phyloP scores from a whole-genome alignment of 2,329 filamentous ascomycete genomes.

The Didymella keratinophila region DNA sequence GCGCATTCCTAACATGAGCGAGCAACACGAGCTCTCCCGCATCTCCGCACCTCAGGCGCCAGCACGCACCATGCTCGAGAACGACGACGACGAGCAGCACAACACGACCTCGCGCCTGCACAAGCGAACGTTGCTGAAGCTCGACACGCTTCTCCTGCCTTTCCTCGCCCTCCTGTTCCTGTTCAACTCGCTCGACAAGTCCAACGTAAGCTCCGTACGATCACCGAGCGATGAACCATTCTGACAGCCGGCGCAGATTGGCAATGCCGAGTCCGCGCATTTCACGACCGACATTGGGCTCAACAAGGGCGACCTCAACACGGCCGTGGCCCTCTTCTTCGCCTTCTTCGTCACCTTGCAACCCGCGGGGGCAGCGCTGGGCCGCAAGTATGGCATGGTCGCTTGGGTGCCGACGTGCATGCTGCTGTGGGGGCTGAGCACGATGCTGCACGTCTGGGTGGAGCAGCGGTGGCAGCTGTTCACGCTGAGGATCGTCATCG shows the following conservation, averaged over 20 bases:
- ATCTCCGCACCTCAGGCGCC: conserved; percentile 1
- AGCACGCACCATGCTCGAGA: conserved; percentile 12
- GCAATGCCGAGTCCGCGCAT: conserved; percentile 65
- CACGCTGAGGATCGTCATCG: conserved; percentile 56
- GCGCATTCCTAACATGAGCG: conserved; percentile 6
- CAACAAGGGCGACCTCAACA: conserved; percentile 61
- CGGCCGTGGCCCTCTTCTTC: conserved; percentile 65
- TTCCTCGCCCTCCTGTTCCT: conserved; percentile 62
- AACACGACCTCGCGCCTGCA: conserved; percentile 32
- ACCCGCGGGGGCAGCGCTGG: conserved; percentile 64
- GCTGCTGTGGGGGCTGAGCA: conserved; percentile 61
- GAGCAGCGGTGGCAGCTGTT: conserved; percentile 58
- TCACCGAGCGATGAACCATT: background rate
- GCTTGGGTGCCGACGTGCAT: conserved; percentile 66
- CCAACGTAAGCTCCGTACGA: conserved; percentile 48
- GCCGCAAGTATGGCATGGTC: conserved; percentile 64
- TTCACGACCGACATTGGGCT: conserved; percentile 65
- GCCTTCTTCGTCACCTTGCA: conserved; percentile 66
- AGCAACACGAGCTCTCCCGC: conserved; percentile 16
- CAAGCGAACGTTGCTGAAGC: conserved; percentile 54
- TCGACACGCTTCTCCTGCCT: conserved; percentile 60
- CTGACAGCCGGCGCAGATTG: conserved; percentile 47
- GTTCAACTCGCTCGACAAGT: conserved; percentile 62
- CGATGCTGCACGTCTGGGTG: conserved; percentile 58
- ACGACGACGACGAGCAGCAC: conserved; percentile 9